A percentile compares a stretch with the other conserved stretches of the same genome.
phyloP scores from a whole-genome alignment of 306 rosid species.

The Cicer cuneatum region DNA sequence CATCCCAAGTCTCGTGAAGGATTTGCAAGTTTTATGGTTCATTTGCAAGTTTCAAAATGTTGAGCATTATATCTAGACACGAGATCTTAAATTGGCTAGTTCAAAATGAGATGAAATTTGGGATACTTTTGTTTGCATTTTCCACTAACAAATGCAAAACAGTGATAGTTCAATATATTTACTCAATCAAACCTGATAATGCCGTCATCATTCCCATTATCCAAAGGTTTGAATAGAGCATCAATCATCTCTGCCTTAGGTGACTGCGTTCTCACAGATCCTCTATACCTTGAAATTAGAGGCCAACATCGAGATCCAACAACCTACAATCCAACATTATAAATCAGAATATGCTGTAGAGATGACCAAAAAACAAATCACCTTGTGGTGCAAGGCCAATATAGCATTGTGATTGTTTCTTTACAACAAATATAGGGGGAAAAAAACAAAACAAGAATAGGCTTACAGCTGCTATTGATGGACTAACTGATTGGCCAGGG shows the following conservation, averaged over 20 bases:
- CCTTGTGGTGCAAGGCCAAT: slow-evolving; percentile 31
- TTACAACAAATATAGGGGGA: not conserved
- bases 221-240: slow-evolving; percentile 83
- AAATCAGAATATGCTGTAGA: slow-evolving; percentile 34
- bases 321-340: slow-evolving; percentile 62
- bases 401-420: not conserved
- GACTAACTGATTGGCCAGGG: slow-evolving; percentile 70
- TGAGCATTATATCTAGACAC: not conserved
- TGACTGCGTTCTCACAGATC: slow-evolving; percentile 80
- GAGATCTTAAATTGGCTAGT: not conserved
- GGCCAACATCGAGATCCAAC: slow-evolving; percentile 93
- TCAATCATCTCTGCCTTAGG: slow-evolving; percentile 88
- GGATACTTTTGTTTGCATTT: not conserved
- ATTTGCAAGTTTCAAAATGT: not conserved
- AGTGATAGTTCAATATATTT: slow-evolving; percentile 10
- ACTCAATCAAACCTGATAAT: slow-evolving; percentile 71
- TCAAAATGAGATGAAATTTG: slow-evolving; percentile 4
- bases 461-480: slow-evolving; percentile 89
- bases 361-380: slow-evolving; percentile 32
- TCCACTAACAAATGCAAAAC: slow-evolving; percentile 15
- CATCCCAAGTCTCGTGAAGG: not conserved
- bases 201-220: slow-evolving; percentile 76
- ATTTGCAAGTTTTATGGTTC: not conserved
- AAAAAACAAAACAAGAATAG: slow-evolving; percentile 26
- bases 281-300: slow-evolving; percentile 86